Percentiles rank a stretch among this genome's conserved stretches.
Evolutionary conservation across 2,329 filamentous ascomycete genomes (phyloP).

Genomic region (Madurella mycetomatis): DNA sequence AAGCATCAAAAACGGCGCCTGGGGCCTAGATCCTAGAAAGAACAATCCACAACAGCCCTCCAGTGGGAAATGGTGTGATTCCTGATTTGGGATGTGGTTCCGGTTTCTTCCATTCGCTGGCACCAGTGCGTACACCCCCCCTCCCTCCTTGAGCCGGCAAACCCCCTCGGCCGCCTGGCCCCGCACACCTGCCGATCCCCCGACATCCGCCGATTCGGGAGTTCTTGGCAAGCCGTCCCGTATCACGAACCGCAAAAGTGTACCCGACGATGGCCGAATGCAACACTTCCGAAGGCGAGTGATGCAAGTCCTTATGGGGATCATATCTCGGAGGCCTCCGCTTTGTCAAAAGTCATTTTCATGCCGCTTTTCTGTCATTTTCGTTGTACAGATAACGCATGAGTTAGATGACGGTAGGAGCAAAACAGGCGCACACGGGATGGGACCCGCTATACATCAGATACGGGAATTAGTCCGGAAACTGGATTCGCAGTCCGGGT

Average conservation of each 20-base stretch:
- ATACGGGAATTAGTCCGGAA: no score
- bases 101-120: constrained; percentile 21
- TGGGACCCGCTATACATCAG: no score
- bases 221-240: constrained; percentile 15
- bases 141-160: constrained; percentile 20
- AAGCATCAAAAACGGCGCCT: not conserved
- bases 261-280: constrained; percentile 19
- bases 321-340: constrained; percentile 6
- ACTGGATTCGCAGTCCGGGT: no score
- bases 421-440: no score
- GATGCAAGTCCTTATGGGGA: not conserved
- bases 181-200: constrained; percentile 24
- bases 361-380: not conserved
- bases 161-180: constrained; percentile 11
- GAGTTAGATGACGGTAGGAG: not conserved
- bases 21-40: not conserved
- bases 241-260: not conserved
- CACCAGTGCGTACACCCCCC: constrained; percentile 13
- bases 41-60: not conserved
- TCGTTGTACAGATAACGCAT: not conserved
- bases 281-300: not conserved
- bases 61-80: not conserved
- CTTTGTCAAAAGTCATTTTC: not conserved
- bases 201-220: constrained; percentile 28
- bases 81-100: constrained; percentile 12